Percentiles rank a stretch among this genome's conserved stretches.
Conservation (phyloP, 1,139 yeast genomes). For the Kurtzmaniella natalensis region DNA sequence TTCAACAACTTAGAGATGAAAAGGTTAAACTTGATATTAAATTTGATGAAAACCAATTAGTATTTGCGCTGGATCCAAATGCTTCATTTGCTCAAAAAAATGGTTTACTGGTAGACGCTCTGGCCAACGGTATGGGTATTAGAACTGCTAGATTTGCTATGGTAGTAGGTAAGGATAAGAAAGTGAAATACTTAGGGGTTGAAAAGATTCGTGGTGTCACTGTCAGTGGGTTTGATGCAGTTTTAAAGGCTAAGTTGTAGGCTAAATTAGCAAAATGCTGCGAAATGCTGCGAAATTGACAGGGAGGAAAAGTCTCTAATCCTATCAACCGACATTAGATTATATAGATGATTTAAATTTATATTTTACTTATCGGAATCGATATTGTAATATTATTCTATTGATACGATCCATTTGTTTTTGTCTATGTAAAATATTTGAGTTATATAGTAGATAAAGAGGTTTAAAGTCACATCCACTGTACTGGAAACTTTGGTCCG, state of each 20-base stretch:
- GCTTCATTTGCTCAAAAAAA: constrained; percentile 19
- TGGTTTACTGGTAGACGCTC: constrained; percentile 20
- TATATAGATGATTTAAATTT: no score
- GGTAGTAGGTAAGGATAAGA: constrained; percentile 14
- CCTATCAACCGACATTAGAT: no score
- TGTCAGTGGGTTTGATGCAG: constrained; percentile 22
- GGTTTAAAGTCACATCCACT: no score
- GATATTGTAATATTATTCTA: no score
- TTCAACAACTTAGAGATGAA: constrained; percentile 12
- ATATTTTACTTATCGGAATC: no score
- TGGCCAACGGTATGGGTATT: constrained; percentile 17
- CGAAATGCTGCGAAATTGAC: no score
- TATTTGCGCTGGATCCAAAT: constrained; percentile 24
- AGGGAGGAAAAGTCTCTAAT: no score
- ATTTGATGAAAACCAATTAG: constrained; percentile 15
- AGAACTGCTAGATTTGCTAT: constrained; percentile 19
- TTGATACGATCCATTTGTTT: no score
- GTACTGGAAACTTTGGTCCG: no score
- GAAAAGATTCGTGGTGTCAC: constrained; percentile 56
- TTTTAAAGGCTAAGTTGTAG: constrained; percentile 11
- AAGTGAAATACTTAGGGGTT: constrained; percentile 14
- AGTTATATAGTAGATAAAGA: no score
- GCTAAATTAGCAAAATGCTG: no score
- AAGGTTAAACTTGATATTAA: background rate
- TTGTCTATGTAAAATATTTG: no score